phyloP scores from a whole-genome alignment of 1,284 basidiomycete genomes.

The Apiotrichum sp. region DNA sequence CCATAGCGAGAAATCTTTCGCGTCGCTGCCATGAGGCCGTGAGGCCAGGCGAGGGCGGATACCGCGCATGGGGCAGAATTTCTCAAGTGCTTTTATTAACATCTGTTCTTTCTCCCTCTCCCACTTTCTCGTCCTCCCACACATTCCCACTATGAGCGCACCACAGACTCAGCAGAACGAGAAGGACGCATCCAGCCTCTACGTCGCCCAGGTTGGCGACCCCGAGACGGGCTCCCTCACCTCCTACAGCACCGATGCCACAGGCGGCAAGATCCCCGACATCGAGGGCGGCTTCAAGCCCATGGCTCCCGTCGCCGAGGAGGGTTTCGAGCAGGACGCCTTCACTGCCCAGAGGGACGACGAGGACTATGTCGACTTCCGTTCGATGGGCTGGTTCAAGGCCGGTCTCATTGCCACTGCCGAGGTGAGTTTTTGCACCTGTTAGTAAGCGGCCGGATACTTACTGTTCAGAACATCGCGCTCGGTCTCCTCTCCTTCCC shows the following conservation, averaged over 20 bases:
- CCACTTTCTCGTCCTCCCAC: no score
- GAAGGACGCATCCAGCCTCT: not conserved
- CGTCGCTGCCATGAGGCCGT: no score
- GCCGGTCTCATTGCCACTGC: slow-evolving; percentile 37
- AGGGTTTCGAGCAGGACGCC: slow-evolving; percentile 2
- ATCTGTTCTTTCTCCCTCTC: no score
- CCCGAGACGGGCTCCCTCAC: not conserved
- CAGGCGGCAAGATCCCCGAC: not conserved
- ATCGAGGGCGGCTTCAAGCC: not conserved
- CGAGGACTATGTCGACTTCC: slow-evolving; percentile 37
- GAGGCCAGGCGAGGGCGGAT: no score
- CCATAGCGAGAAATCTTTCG: no score
- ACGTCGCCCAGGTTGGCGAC: not conserved
- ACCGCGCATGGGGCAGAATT: no score
- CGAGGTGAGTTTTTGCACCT: slow-evolving; percentile 22
- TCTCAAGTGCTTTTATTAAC: no score
- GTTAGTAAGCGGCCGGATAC: not conserved
- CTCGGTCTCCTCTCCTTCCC: slow-evolving; percentile 41
- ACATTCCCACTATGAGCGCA: no score
- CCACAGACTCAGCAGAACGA: not conserved
- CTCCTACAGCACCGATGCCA: not conserved
- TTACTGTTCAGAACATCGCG: slow-evolving; percentile 29
- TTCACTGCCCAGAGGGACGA: slow-evolving; percentile 6
- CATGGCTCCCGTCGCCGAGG: not conserved
- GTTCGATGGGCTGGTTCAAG: slow-evolving; percentile 39